phyloP scores from a whole-genome alignment of 2,329 filamentous ascomycete genomes.

The Arthrocladium fulminans region DNA sequence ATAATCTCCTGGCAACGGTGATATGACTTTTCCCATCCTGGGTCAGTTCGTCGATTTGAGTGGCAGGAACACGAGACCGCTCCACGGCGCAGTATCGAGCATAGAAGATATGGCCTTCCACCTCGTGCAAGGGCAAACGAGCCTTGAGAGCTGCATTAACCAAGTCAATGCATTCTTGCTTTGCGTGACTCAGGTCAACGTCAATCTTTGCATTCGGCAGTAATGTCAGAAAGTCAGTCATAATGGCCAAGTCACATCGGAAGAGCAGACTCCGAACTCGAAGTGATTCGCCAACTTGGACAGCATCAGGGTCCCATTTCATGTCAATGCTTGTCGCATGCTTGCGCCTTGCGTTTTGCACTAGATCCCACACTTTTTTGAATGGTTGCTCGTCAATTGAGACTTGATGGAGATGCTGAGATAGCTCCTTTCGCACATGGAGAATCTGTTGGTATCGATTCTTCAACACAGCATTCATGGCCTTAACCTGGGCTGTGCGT shows the following conservation, averaged over 20 bases:
- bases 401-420: conserved; percentile 27
- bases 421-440: conserved; percentile 26
- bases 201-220: conserved; percentile 21
- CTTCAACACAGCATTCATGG: conserved; percentile 15
- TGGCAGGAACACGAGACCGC: neutral
- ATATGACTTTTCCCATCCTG: conserved; percentile 8
- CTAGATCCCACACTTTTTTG: conserved; percentile 28
- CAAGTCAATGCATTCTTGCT: conserved; percentile 36
- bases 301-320: conserved; percentile 24
- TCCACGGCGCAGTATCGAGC: conserved; percentile 43
- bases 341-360: conserved; percentile 27
- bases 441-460: conserved; percentile 14
- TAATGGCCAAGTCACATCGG: conserved; percentile 41
- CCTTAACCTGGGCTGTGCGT: too few species aligned
- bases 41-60: neutral
- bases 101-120: conserved; percentile 44
- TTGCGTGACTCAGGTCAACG: conserved; percentile 29
- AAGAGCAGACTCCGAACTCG: conserved; percentile 39
- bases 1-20: conserved; percentile 25
- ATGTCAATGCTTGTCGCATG: conserved; percentile 21
- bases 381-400: conserved; percentile 33
- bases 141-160: conserved; percentile 29
- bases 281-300: conserved; percentile 33
- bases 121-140: conserved; percentile 37
- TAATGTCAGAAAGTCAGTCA: conserved; percentile 36